phyloP scores from a whole-genome alignment of 768 basidiomycete species.

The Leccinum rimulosum region DNA sequence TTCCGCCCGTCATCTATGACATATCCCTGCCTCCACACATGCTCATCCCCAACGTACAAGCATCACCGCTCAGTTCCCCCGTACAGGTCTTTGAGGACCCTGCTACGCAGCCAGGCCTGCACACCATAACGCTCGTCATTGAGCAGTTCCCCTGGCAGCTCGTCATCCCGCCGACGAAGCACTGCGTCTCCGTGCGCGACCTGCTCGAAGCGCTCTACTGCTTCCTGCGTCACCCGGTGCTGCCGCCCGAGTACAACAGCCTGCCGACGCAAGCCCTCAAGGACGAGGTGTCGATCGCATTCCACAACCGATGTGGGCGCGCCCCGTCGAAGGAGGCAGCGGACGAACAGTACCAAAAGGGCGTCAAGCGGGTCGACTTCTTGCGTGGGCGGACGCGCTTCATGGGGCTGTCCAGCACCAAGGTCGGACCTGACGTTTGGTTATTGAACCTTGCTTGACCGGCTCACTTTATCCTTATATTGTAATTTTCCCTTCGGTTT shows the following conservation, averaged over 20 bases:
- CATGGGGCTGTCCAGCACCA: conserved; percentile 44
- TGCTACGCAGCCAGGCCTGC: conserved; percentile 31
- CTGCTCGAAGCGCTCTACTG: conserved; percentile 47
- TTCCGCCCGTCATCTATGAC: conserved; percentile 23
- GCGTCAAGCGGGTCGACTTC: conserved; percentile 56
- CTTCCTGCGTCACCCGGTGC: conserved; percentile 41
- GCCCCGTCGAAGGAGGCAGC: conserved; percentile 30
- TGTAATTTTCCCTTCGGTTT: conserved; percentile 10
- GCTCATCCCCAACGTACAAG: conserved; percentile 23
- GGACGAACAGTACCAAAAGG: conserved; percentile 43
- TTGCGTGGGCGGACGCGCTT: conserved; percentile 42
- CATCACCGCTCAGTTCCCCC: conserved; percentile 27
- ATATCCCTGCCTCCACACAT: conserved; percentile 17
- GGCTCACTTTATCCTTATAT: conserved; percentile 24
- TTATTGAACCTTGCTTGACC: conserved; percentile 27
- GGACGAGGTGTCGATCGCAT: conserved; percentile 42
- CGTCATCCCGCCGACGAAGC: conserved; percentile 28
- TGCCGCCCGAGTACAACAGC: conserved; percentile 38
- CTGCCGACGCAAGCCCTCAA: conserved; percentile 34
- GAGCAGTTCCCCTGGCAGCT: conserved; percentile 35
- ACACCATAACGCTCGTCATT: conserved; percentile 30
- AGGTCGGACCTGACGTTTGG: conserved; percentile 38
- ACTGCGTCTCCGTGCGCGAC: conserved; percentile 43
- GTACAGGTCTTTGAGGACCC: conserved; percentile 24
- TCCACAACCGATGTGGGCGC: conserved; percentile 38